These are phyloP conservation scores for Rhexocercosporidium sp. DNA, from an alignment of 2,329 filamentous ascomycete genomes.

Conservation along the genomic window DNA sequence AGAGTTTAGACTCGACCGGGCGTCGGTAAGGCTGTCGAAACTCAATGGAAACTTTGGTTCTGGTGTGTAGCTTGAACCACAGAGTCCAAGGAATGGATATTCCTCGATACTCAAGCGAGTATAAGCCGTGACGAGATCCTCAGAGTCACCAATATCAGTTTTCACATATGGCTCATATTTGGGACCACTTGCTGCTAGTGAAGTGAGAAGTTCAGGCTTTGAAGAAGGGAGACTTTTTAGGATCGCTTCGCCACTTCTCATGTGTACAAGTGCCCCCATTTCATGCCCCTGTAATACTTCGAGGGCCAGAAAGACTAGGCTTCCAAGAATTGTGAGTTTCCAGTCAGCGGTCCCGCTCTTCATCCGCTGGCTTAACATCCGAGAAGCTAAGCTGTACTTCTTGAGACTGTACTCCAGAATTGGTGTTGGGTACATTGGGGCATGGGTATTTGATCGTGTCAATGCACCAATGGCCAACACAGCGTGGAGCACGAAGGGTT, in stretches of 20 bases:
- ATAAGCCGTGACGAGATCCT: constrained; percentile 16
- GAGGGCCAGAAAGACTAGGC: constrained; percentile 23
- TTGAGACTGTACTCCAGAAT: constrained; percentile 41
- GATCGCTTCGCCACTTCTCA: constrained; percentile 15
- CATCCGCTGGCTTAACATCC: constrained; percentile 11
- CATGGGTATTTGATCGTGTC: constrained; percentile 9
- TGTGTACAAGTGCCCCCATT: constrained; percentile 15
- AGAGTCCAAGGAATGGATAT: constrained; percentile 15
- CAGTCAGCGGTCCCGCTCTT: constrained; percentile 8
- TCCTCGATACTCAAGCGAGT: constrained; percentile 20
- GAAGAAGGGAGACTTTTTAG: constrained; percentile 11
- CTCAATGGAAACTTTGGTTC: not conserved
- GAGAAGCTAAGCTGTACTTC: constrained; percentile 33
- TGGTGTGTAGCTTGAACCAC: not conserved
- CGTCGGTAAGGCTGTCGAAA: constrained; percentile 1
- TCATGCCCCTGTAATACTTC: constrained; percentile 23
- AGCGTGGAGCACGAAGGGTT: constrained; percentile 23
- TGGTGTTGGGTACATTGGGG: constrained; percentile 25
- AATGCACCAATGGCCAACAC: constrained; percentile 19
- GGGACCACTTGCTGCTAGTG: not conserved
- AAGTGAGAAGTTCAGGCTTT: not conserved
- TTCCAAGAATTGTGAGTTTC: constrained; percentile 19
- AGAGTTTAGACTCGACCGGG: constrained; percentile 7
- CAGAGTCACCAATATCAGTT: not conserved
- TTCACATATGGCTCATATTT: not conserved